These are phyloP conservation scores for Amanita subjunquillea DNA, from an alignment of 768 basidiomycete species.

Conservation along the genomic window DNA sequence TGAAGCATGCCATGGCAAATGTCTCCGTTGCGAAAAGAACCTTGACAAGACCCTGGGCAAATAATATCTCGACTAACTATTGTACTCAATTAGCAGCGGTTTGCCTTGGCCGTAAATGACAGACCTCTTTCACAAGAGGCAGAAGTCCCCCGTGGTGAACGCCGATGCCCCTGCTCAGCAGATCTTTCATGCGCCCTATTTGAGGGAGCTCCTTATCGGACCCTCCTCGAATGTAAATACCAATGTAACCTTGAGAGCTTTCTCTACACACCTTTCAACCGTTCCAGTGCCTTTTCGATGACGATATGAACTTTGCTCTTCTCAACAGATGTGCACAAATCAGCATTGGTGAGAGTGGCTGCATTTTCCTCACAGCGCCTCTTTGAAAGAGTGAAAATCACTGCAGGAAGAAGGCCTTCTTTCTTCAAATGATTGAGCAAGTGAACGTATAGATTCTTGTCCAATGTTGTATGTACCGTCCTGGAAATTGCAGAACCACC, in stretches of 20 bases:
- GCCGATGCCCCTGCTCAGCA: constrained; percentile 88
- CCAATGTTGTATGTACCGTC: constrained; percentile 56
- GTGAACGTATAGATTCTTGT: constrained; percentile 92
- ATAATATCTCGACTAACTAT: constrained; percentile 92
- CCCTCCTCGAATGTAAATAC: constrained; percentile 32
- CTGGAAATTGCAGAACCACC: constrained; percentile 36
- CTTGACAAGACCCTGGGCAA: constrained; percentile 92
- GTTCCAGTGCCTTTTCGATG: constrained; percentile 82
- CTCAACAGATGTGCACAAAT: constrained; percentile 82
- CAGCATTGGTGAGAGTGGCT: constrained; percentile 73
- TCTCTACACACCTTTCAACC: constrained; percentile 66
- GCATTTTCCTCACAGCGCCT: constrained; percentile 97
- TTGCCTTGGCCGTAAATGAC: constrained; percentile 8
- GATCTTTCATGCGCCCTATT: constrained; percentile 80
- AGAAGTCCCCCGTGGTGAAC: constrained; percentile 96
- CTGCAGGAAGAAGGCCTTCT: constrained; percentile 80
- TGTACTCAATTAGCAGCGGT: constrained; percentile 7
- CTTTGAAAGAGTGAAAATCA: constrained; percentile 96
- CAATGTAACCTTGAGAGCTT: constrained; percentile 1
- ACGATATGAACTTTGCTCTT: constrained; percentile 96
- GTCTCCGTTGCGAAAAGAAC: constrained; percentile 98
- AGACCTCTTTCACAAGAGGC: constrained; percentile 93
- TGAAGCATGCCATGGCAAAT: constrained; percentile 83
- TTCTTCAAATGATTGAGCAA: constrained; percentile 82
- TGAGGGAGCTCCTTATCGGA: constrained; percentile 91